Conservation (phyloP, 148 eudicot genomes). For the Polygonum aviculare region DNA sequence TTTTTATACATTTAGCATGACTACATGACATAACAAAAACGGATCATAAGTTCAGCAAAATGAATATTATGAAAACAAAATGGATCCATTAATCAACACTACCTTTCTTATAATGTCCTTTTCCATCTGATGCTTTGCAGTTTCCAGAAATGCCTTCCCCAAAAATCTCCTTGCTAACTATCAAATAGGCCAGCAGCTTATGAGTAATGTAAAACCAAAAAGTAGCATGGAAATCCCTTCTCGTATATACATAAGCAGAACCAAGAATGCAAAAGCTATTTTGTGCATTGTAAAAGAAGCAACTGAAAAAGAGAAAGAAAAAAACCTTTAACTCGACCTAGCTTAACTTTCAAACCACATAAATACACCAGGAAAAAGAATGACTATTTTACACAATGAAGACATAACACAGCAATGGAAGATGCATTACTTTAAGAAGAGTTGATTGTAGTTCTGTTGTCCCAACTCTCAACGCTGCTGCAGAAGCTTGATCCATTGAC, state of each 20-base stretch:
- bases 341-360: background rate
- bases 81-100: background rate
- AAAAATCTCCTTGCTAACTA: conserved; percentile 48
- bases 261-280: background rate
- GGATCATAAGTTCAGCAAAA: background rate
- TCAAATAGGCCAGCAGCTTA: conserved; percentile 3
- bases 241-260: background rate
- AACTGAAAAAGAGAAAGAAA: background rate
- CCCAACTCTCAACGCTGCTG: conserved; percentile 56
- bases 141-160: conserved; percentile 50
- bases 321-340: conserved; percentile 29
- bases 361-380: background rate
- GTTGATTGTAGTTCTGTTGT: conserved; percentile 43
- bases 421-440: conserved; percentile 53
- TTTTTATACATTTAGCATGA: conserved; percentile 3
- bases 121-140: conserved; percentile 65
- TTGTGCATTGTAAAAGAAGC: background rate
- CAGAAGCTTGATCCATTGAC: conserved; percentile 45
- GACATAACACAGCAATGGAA: background rate
- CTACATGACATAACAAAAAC: background rate
- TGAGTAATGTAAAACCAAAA: conserved; percentile 2
- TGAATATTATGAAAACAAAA: background rate
- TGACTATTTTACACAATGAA: background rate
- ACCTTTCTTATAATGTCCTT: conserved; percentile 62
- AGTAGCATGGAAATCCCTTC: background rate